phyloP scores from a whole-genome alignment of 768 basidiomycete genomes.

The Hortiboletus flavorubellus region DNA sequence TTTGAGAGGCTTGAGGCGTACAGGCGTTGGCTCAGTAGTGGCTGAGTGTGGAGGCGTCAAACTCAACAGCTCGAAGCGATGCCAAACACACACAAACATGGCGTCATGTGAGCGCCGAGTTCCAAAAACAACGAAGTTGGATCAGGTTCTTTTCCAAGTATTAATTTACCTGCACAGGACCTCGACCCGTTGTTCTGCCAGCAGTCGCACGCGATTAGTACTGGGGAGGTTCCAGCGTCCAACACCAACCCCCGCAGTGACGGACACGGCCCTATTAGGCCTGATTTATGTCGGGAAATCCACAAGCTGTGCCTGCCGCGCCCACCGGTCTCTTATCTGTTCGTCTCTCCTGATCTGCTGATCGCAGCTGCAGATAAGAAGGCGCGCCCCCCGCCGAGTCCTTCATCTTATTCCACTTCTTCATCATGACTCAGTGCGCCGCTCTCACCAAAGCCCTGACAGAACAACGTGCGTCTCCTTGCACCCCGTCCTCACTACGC shows the following conservation, averaged over 20 bases:
- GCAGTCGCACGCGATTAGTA: background rate
- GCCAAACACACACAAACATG: constrained; percentile 23
- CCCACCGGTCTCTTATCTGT: background rate
- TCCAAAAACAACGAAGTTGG: too few species aligned
- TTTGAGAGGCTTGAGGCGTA: constrained; percentile 31
- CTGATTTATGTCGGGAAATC: too few species aligned
- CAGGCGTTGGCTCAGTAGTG: constrained; percentile 6
- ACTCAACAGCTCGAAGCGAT: background rate
- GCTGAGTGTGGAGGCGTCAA: constrained; percentile 1
- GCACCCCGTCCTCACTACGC: background rate
- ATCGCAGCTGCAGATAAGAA: constrained; percentile 14
- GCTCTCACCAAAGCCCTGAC: constrained; percentile 53
- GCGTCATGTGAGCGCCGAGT: background rate
- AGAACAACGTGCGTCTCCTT: constrained; percentile 39
- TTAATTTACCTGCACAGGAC: too few species aligned
- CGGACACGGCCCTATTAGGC: too few species aligned
- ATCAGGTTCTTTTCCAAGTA: too few species aligned
- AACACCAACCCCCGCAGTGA: too few species aligned
- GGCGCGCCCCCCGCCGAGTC: background rate
- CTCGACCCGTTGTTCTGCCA: too few species aligned
- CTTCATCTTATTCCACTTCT: constrained; percentile 18
- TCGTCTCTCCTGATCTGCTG: constrained; percentile 13
- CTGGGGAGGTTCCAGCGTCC: too few species aligned
- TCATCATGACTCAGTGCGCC: constrained; percentile 49
- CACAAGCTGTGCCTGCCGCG: too few species aligned